Conservation (phyloP, 1,284 basidiomycete genomes). For the Rhodotorula sp. region DNA sequence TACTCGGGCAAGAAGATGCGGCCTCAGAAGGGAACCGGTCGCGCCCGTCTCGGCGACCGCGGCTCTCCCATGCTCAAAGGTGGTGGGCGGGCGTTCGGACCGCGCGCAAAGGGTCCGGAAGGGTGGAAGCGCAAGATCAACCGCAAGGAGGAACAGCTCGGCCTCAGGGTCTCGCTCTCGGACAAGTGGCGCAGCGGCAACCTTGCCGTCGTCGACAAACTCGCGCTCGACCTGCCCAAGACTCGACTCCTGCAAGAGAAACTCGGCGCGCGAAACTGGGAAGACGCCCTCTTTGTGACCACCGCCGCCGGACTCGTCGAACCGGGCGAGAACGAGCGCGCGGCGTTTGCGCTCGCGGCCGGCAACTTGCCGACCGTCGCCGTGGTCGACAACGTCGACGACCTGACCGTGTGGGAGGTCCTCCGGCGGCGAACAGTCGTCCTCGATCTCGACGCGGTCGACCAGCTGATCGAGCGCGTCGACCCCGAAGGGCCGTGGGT, state of each 20-base stretch:
- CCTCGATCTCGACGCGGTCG: slow-evolving; percentile 37
- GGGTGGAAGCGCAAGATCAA: slow-evolving; percentile 41
- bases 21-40: slow-evolving; percentile 87
- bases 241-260: slow-evolving; percentile 27
- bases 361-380: slow-evolving; percentile 32
- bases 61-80: slow-evolving; percentile 87
- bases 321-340: slow-evolving; percentile 7
- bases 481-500: slow-evolving; percentile 31
- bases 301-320: neutral
- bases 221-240: slow-evolving; percentile 22
- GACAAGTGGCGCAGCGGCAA: slow-evolving; percentile 40
- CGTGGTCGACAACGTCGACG: slow-evolving; percentile 23
- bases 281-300: slow-evolving; percentile 34
- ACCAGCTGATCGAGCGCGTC: slow-evolving; percentile 27
- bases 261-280: slow-evolving; percentile 25
- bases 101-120: slow-evolving; percentile 39
- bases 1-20: slow-evolving; percentile 85
- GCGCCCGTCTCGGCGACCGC: slow-evolving; percentile 82
- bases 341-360: slow-evolving; percentile 36
- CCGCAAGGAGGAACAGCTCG: slow-evolving; percentile 39
- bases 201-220: slow-evolving; percentile 32
- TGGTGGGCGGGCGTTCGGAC: slow-evolving; percentile 61
- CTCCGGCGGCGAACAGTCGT: slow-evolving; percentile 35
- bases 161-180: slow-evolving; percentile 34
- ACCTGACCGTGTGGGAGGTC: slow-evolving; percentile 38